phyloP scores from a whole-genome alignment of 176 grass and related monocot species.

The Chrysopogon serrulatus region DNA sequence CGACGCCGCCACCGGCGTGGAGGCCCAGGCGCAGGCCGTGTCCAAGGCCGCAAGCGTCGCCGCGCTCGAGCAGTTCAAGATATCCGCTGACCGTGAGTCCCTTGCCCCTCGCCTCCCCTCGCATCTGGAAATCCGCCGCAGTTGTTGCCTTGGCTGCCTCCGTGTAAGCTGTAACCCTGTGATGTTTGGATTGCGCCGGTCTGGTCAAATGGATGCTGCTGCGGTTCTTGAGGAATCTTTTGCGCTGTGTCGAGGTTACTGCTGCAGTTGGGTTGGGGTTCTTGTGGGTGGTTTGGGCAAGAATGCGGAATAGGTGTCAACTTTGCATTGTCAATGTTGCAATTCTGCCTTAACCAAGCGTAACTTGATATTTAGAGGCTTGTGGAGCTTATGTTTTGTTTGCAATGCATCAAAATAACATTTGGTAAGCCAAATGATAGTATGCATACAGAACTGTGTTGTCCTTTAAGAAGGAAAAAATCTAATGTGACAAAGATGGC shows the following conservation, averaged over 20 bases:
- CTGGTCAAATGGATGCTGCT: neutral
- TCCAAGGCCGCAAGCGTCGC: conserved; percentile 52
- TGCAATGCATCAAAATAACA: too few species aligned
- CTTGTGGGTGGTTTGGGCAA: neutral
- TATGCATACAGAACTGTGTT: neutral
- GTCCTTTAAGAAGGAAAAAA: neutral
- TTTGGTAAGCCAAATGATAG: neutral
- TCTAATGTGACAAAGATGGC: neutral
- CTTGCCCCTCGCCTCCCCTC: neutral
- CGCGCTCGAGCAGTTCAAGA: conserved; percentile 96
- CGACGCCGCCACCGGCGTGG: conserved; percentile 41
- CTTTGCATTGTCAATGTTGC: neutral
- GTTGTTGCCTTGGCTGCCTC: neutral
- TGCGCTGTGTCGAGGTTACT: neutral
- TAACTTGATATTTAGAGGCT: too few species aligned
- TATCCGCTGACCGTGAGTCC: conserved; percentile 88
- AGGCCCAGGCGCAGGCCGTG: conserved; percentile 37
- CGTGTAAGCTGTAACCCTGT: neutral
- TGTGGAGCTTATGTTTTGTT: too few species aligned
- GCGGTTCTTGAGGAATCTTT: conserved; percentile 2
- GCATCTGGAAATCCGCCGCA: neutral
- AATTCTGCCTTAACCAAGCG: neutral
- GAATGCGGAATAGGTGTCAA: neutral
- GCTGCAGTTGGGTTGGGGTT: neutral
- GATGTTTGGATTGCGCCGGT: neutral